These are phyloP conservation scores for Ampelomyces quisqualis DNA, from an alignment of 2,329 filamentous ascomycete genomes.

Conservation along the genomic window DNA sequence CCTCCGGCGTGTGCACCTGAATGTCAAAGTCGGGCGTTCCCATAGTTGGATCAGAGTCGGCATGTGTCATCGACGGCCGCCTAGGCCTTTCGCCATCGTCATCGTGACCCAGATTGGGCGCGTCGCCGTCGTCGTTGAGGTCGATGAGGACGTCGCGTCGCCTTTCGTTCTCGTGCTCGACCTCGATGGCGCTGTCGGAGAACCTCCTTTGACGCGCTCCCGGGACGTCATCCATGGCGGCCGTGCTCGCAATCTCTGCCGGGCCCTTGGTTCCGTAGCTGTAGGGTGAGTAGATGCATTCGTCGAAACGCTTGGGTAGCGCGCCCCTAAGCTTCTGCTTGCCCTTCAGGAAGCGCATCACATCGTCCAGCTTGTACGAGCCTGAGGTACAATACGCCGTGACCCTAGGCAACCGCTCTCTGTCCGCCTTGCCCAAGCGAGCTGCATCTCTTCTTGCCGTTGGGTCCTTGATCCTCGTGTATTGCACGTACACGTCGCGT, in stretches of 20 bases:
- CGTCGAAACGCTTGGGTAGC: slow-evolving; percentile 89
- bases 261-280: slow-evolving; percentile 62
- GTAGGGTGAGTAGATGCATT: slow-evolving; percentile 96
- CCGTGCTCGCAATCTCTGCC: slow-evolving; percentile 40
- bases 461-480: slow-evolving; percentile 95
- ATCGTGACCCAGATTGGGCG: slow-evolving; percentile 27
- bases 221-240: slow-evolving; percentile 29
- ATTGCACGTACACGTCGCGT: slow-evolving; percentile 95
- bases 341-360: slow-evolving; percentile 90
- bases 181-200: slow-evolving; percentile 69
- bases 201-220: slow-evolving; percentile 63
- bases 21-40: slow-evolving; percentile 75
- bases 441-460: slow-evolving; percentile 90
- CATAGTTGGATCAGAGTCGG: slow-evolving; percentile 36
- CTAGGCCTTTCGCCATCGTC: slow-evolving; percentile 25
- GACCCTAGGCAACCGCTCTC: slow-evolving; percentile 81
- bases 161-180: slow-evolving; percentile 59
- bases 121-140: slow-evolving; percentile 50
- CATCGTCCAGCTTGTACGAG: slow-evolving; percentile 82
- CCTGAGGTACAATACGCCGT: slow-evolving; percentile 96
- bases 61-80: slow-evolving; percentile 30
- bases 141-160: slow-evolving; percentile 65
- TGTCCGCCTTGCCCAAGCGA: slow-evolving; percentile 86
- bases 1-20: slow-evolving; percentile 84
- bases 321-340: slow-evolving; percentile 74